Conservation (phyloP, 106 monocot genomes). For the Triglochin maritima region DNA sequence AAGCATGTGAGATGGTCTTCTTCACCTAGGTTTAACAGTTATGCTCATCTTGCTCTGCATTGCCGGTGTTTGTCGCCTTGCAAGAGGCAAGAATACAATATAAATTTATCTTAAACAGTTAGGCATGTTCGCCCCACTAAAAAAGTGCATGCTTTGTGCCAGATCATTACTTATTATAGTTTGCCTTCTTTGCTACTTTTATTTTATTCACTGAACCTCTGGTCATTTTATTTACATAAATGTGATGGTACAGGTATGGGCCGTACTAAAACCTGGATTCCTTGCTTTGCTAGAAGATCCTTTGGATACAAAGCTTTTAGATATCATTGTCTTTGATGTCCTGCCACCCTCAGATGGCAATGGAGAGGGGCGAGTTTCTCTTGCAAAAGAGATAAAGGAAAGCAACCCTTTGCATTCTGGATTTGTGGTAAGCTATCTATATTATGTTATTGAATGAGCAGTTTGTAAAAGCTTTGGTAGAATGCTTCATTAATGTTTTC, state of each 20-base stretch:
- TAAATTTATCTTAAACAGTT: too few relatives aligned
- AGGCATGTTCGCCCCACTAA: too few relatives aligned
- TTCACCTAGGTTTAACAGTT: too few relatives aligned
- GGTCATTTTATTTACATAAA: background rate
- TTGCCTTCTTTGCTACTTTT: background rate
- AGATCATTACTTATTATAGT: too few relatives aligned
- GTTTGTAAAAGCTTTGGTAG: background rate
- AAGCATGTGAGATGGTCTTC: too few relatives aligned
- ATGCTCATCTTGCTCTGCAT: too few relatives aligned
- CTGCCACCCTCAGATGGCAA: conserved; percentile 70
- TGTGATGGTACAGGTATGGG: conserved; percentile 67
- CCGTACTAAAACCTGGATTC: conserved; percentile 96
- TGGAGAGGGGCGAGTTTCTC: conserved; percentile 38
- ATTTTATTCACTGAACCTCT: background rate
- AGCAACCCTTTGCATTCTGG: conserved; percentile 78
- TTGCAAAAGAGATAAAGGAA: conserved; percentile 86
- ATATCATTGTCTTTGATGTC: conserved; percentile 91
- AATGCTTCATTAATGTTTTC: background rate
- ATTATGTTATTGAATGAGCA: background rate
- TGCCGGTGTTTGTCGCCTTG: too few relatives aligned
- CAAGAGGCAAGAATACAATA: too few relatives aligned
- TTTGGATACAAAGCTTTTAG: conserved; percentile 71
- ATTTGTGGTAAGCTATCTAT: conserved; percentile 51
- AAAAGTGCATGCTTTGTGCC: too few relatives aligned
- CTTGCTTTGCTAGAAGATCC: conserved; percentile 97